Base-by-base conservation (phyloP, 2,329 filamentous ascomycete genomes). In the Colletotrichum graminicola region DNA sequence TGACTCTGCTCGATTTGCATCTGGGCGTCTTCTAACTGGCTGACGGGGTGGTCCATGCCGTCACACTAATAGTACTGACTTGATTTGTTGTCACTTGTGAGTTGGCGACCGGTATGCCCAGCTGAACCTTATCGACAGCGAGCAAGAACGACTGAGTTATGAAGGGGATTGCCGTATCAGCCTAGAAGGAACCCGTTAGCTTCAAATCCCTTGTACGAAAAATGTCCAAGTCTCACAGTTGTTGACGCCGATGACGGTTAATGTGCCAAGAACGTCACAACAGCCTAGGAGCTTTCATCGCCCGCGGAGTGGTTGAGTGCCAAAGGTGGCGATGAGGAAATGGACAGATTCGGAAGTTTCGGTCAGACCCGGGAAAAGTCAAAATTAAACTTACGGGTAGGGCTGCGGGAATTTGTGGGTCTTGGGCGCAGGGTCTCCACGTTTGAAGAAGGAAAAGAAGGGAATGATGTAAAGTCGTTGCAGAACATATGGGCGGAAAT, bases 361-460 rank as follows among this genome's bases (percentile, higher is more conserved):
- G 59, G 67, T 47, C 51, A 59, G 36, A 57, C 62, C 64, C 41
- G 61, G 47, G 57, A 65, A 71, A 67, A 71, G 43, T 62, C 52
- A 52, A 57, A 57, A 67, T 59, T 71, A 71, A 67, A 57, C 68
- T 71, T 41, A 57, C 68, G 68, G 68, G 68, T 67, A 71, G 64
- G 68, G 68, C 68, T 67, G 64, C 29, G 32, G 52, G 12, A 21
- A 43, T 52, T 57, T 57, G 68, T 71, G 68, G 68, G 43, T 54
- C 64, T 34, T 4, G 10, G 26, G 49, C 23, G 3, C 21, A 18
- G 14, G 29, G 23, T 39, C 45, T 52, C 60, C 60, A 62, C 60
- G 60, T 10, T 29, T 8, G n/a, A 36, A 23, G 36, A 41, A 21
- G 21, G 16, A 23, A 21, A 12, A 21, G 16, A n/a, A 5, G 18